A percentile compares a stretch with the other conserved stretches of the same genome.
Conservation (phyloP, 2,329 filamentous ascomycete genomes). For the Aspergillus sojae region DNA sequence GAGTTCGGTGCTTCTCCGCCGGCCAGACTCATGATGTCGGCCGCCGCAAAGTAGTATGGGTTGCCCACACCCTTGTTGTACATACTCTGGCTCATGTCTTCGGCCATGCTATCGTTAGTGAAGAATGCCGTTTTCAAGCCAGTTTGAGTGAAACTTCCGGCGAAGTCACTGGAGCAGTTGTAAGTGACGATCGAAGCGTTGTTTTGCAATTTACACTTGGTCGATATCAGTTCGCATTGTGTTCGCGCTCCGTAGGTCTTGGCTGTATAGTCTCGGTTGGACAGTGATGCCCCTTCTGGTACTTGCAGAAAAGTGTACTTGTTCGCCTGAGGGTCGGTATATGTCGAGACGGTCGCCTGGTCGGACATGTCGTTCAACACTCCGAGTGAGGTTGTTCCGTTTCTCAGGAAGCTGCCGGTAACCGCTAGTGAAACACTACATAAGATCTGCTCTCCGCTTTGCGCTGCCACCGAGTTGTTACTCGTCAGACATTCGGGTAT, state of each 20-base stretch:
- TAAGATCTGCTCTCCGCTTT: not conserved
- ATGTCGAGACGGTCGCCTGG: not conserved
- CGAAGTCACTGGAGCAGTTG: conserved; percentile 1
- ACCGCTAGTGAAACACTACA: not conserved
- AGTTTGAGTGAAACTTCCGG: not conserved
- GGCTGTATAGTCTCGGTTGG: conserved; percentile 22
- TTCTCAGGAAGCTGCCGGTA: not conserved
- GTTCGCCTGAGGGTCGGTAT: not conserved
- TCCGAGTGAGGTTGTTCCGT: not conserved
- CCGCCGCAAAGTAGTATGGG: conserved; percentile 6
- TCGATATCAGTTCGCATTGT: conserved; percentile 21
- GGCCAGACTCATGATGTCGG: not conserved
- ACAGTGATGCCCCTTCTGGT: not conserved
- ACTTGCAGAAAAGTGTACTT: not conserved
- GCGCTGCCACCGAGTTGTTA: conserved; percentile 1
- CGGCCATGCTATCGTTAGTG: conserved; percentile 1
- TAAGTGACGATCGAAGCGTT: not conserved
- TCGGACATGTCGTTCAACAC: not conserved
- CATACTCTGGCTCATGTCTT: not conserved
- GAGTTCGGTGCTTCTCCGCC: conserved; percentile 2
- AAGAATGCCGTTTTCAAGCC: not conserved
- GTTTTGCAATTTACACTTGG: conserved; percentile 18
- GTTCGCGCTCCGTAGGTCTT: conserved; percentile 21
- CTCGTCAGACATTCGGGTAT: not conserved
- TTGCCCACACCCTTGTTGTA: not conserved